Conservation (phyloP, 345 rosid genomes). For the Mercurialis annua region DNA sequence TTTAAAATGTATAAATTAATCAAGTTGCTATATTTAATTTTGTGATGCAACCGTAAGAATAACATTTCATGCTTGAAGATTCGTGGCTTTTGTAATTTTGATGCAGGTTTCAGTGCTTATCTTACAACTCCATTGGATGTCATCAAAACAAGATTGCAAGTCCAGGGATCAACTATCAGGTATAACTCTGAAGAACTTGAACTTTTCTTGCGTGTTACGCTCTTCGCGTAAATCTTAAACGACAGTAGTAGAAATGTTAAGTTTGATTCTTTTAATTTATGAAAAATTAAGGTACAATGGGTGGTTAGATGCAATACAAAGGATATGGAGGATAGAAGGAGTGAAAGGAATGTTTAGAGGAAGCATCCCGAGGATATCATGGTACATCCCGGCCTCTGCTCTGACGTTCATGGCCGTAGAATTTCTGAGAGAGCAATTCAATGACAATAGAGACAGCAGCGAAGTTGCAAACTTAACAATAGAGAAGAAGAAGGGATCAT, state of each 20-base stretch:
- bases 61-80: conserved; percentile 5
- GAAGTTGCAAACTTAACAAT: conserved; percentile 42
- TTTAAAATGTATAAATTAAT: neutral
- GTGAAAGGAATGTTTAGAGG: conserved; percentile 73
- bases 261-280: too few species aligned
- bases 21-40: conserved; percentile 1
- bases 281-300: conserved; percentile 58
- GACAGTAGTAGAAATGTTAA: neutral
- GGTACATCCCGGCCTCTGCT: conserved; percentile 96
- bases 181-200: conserved; percentile 24
- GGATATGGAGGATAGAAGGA: conserved; percentile 73
- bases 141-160: conserved; percentile 89
- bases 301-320: conserved; percentile 68
- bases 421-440: conserved; percentile 71
- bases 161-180: conserved; percentile 81
- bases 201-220: neutral
- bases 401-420: conserved; percentile 97
- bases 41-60: conserved; percentile 3
- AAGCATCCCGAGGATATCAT: conserved; percentile 83
- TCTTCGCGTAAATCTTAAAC: neutral
- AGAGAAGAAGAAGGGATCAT: conserved; percentile 53
- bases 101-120: conserved; percentile 82
- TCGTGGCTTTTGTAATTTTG: conserved; percentile 5
- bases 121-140: conserved; percentile 90
- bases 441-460: conserved; percentile 33